Conservation (phyloP, 441 rosid genomes). For the Eutrema salsugineum region DNA sequence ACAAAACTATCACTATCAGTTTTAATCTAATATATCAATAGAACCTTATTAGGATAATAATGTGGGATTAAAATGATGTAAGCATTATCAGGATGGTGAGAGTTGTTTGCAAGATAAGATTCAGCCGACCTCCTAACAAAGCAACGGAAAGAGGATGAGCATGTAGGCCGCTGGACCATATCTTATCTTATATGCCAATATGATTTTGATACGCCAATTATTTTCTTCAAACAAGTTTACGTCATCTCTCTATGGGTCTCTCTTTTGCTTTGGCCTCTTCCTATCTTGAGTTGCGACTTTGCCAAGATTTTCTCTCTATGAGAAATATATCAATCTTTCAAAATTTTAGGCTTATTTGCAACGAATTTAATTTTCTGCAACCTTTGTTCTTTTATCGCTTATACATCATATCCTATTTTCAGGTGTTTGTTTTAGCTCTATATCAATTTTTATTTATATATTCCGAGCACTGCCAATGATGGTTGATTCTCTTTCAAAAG, state of each 20-base stretch:
- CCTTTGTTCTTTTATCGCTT: too few relatives aligned
- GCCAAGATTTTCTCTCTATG: background rate
- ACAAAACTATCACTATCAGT: background rate
- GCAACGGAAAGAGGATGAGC: conserved; percentile 7
- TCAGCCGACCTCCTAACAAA: conserved; percentile 17
- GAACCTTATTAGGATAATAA: background rate
- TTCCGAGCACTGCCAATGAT: background rate
- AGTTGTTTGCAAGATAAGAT: conserved; percentile 26
- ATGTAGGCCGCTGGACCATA: conserved; percentile 13
- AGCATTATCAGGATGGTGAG: background rate
- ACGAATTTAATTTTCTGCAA: too few relatives aligned
- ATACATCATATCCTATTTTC: background rate
- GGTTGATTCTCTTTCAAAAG: background rate
- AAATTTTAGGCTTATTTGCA: too few relatives aligned
- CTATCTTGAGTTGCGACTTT: background rate
- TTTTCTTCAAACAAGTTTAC: background rate
- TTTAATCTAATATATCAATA: background rate
- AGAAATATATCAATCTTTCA: too few relatives aligned
- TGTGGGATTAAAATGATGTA: background rate
- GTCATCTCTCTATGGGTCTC: conserved; percentile 2
- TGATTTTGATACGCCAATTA: background rate
- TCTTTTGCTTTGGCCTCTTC: background rate
- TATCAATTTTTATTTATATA: background rate
- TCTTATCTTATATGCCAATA: background rate
- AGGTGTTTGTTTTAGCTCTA: background rate